Conservation (phyloP, 1,139 yeast genomes). For the Geotrichum australiense region DNA sequence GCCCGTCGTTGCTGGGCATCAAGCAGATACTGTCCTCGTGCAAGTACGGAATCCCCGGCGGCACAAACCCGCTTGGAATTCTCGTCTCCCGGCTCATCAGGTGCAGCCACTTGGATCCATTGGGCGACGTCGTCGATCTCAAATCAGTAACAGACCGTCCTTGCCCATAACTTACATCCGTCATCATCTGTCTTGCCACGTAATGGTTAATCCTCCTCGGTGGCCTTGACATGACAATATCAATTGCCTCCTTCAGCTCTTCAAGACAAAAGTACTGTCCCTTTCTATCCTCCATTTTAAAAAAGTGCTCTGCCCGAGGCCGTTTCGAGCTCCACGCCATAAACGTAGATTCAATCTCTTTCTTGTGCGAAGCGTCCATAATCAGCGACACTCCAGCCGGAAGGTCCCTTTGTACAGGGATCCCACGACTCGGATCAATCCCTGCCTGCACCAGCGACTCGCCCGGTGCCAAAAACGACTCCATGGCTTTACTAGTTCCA, state of each 20-base stretch:
- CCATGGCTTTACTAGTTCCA: conserved; percentile 8
- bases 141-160: conserved; percentile 26
- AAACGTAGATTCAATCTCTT: conserved; percentile 16
- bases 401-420: conserved; percentile 12
- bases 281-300: conserved; percentile 24
- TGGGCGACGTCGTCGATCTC: conserved; percentile 18
- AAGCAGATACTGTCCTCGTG: too few species aligned
- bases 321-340: conserved; percentile 22
- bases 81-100: conserved; percentile 11
- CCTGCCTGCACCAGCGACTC: conserved; percentile 9
- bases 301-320: conserved; percentile 23
- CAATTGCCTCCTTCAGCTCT: conserved; percentile 24
- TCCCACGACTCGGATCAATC: conserved; percentile 14
- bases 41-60: conserved; percentile 18
- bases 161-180: conserved; percentile 24
- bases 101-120: conserved; percentile 19
- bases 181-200: conserved; percentile 25
- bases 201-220: conserved; percentile 26
- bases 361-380: conserved; percentile 16
- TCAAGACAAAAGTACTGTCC: conserved; percentile 23
- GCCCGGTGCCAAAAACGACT: conserved; percentile 3
- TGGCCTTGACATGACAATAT: conserved; percentile 24
- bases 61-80: conserved; percentile 16
- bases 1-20: not conserved
- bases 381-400: conserved; percentile 16